These are phyloP conservation scores for Debaryomycetaceae sp. DNA, from an alignment of 1,139 yeast genomes.

Conservation along the genomic window DNA sequence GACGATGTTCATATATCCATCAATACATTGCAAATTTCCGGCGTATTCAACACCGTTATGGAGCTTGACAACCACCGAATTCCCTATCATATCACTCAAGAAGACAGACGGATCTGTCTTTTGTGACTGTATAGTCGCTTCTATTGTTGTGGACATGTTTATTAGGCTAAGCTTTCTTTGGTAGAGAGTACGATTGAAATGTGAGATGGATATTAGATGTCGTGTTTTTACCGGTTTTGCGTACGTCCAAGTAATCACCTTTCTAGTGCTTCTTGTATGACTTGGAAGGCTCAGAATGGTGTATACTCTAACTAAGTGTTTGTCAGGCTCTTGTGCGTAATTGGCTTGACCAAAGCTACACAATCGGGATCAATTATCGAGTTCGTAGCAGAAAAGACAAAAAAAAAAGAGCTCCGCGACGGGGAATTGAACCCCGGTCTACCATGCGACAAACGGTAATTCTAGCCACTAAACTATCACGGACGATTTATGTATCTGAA, in stretches of 20 bases:
- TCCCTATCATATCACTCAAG: constrained; percentile 74
- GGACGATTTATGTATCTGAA: constrained; percentile 14
- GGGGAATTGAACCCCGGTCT: constrained; percentile 51
- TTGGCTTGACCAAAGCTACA: too few species aligned
- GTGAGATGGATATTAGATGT: background rate
- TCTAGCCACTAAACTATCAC: constrained; percentile 49
- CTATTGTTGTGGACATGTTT: background rate
- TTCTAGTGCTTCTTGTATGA: too few species aligned
- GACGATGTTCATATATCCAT: constrained; percentile 95
- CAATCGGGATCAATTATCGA: too few species aligned
- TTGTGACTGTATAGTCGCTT: background rate
- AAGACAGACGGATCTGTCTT: constrained; percentile 71
- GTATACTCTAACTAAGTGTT: too few species aligned
- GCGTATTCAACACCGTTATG: constrained; percentile 81
- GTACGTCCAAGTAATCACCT: too few species aligned
- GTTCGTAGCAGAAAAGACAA: background rate
- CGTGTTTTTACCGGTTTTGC: too few species aligned
- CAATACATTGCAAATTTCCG: constrained; percentile 81
- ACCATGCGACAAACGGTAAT: constrained; percentile 47
- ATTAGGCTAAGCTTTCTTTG: background rate
- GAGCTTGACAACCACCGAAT: constrained; percentile 76
- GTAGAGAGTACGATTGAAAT: background rate
- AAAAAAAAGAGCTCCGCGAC: constrained; percentile 32
- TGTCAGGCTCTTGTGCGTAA: too few species aligned
- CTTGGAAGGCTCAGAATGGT: too few species aligned